phyloP scores from a whole-genome alignment of 1,284 basidiomycete species.

The Singerocomus rubriflavus region DNA sequence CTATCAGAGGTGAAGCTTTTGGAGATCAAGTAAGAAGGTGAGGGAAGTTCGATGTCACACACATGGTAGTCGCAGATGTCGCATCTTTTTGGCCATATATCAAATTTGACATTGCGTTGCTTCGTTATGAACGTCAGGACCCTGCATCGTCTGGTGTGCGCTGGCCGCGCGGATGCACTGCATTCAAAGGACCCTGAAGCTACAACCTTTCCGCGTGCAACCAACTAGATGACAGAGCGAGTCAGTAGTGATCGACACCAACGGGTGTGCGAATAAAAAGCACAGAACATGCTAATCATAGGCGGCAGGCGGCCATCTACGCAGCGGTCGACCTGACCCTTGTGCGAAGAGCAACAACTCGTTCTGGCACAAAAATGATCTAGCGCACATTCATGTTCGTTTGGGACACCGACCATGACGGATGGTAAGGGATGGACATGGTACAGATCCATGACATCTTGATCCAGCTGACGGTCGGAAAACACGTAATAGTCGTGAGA shows the following conservation, averaged over 20 bases:
- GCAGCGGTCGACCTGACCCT: not conserved
- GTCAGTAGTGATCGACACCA: not conserved
- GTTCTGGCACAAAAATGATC: not conserved
- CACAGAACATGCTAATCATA: conserved; percentile 14
- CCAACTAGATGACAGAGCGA: conserved; percentile 3
- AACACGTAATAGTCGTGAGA: conserved; percentile 15
- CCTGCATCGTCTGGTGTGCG: conserved; percentile 24
- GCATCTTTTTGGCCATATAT: conserved; percentile 25
- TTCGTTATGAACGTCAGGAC: conserved; percentile 19
- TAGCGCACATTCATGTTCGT: not conserved
- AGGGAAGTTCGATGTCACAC: conserved; percentile 14
- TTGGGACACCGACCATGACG: conserved; percentile 9
- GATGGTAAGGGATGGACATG: conserved; percentile 7
- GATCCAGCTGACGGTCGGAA: conserved; percentile 9
- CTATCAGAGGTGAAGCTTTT: conserved; percentile 69
- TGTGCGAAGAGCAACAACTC: not conserved
- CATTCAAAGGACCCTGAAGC: conserved; percentile 23
- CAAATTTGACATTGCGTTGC: conserved; percentile 25
- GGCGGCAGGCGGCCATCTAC: not conserved
- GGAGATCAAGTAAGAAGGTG: conserved; percentile 49
- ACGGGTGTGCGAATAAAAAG: not conserved
- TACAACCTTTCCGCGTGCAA: conserved; percentile 11
- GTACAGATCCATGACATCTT: conserved; percentile 11
- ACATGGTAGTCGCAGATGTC: conserved; percentile 18
- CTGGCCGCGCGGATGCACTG: conserved; percentile 29